Conservation (phyloP, 192 early-diverging fungal genomes). For the Backusella sp. region DNA sequence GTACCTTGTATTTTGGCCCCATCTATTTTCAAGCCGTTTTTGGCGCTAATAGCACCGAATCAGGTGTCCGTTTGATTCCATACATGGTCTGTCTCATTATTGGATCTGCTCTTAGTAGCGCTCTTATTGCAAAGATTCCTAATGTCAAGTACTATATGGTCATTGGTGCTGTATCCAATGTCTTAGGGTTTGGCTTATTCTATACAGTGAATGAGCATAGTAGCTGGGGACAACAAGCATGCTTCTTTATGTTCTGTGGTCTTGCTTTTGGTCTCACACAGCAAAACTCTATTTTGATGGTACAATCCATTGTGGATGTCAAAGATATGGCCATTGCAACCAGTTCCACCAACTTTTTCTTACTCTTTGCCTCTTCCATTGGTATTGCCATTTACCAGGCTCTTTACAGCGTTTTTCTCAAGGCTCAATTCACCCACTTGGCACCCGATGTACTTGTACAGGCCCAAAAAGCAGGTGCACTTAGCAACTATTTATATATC, state of each 20-base stretch:
- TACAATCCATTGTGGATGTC: conserved; percentile 40
- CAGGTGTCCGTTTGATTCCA: conserved; percentile 65
- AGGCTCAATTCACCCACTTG: neutral
- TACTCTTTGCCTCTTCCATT: conserved; percentile 21
- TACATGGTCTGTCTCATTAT: conserved; percentile 54
- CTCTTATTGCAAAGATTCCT: conserved; percentile 53
- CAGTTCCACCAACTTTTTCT: conserved; percentile 30
- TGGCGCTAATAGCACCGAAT: conserved; percentile 45
- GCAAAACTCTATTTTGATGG: conserved; percentile 49
- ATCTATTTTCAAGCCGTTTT: conserved; percentile 64
- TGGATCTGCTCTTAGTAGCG: conserved; percentile 52
- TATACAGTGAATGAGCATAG: conserved; percentile 53
- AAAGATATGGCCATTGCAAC: conserved; percentile 53
- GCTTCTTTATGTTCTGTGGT: conserved; percentile 49
- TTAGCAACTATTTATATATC: conserved; percentile 15
- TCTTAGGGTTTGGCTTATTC: conserved; percentile 55
- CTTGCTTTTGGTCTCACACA: conserved; percentile 51
- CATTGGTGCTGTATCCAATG: conserved; percentile 51
- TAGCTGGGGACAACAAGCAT: conserved; percentile 47
- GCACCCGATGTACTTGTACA: conserved; percentile 9
- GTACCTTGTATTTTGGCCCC: conserved; percentile 63
- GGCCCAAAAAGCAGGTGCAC: conserved; percentile 8
- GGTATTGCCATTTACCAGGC: conserved; percentile 31
- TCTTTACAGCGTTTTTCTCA: conserved; percentile 4
- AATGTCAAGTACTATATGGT: conserved; percentile 47